Evolutionary conservation across 1,284 basidiomycete genomes (phyloP).

Genomic region (Sporisorium sorghi): DNA sequence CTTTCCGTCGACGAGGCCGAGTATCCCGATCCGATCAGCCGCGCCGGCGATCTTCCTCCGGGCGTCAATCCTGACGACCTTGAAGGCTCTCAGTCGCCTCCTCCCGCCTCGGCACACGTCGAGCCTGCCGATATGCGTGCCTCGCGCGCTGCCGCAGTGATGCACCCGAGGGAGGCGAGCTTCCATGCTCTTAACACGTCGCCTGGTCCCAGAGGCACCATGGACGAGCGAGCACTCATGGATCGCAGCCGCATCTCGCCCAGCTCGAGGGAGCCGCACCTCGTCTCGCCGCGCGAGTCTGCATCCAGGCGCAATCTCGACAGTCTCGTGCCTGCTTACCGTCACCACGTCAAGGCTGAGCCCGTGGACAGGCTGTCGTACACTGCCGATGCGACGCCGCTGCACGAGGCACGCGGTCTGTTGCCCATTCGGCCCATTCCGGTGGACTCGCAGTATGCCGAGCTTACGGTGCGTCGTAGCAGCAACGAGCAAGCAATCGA

Average conservation of each 20-base stretch:
- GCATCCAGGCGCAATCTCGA: constrained; percentile 14
- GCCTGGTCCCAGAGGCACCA: constrained; percentile 7
- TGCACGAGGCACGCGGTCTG: constrained; percentile 45
- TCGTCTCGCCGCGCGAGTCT: constrained; percentile 11
- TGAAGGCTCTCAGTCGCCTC: constrained; percentile 42
- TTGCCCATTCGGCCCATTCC: constrained; percentile 51
- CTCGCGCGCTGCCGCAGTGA: constrained; percentile 5
- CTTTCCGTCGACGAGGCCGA: constrained; percentile 57
- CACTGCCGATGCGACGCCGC: constrained; percentile 36
- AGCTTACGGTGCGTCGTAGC: constrained; percentile 19
- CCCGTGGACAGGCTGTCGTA: constrained; percentile 22
- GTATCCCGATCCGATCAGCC: constrained; percentile 57
- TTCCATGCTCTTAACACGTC: constrained; percentile 19
- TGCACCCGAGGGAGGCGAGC: constrained; percentile 11
- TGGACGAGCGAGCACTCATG: constrained; percentile 1
- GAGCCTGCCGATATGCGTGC: constrained; percentile 17
- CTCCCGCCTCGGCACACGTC: constrained; percentile 12
- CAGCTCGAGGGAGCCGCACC: constrained; percentile 11
- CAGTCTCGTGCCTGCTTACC: constrained; percentile 17
- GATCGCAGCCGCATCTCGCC: constrained; percentile 26
- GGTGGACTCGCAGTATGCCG: constrained; percentile 37
- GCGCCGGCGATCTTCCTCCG: constrained; percentile 42
- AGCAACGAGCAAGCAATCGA: constrained; percentile 10
- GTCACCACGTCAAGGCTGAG: constrained; percentile 13
- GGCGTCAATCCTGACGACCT: constrained; percentile 39